These are phyloP conservation scores for Durotheca rogersii DNA, from an alignment of 495 filamentous ascomycete genomes.

Conservation along the genomic window DNA sequence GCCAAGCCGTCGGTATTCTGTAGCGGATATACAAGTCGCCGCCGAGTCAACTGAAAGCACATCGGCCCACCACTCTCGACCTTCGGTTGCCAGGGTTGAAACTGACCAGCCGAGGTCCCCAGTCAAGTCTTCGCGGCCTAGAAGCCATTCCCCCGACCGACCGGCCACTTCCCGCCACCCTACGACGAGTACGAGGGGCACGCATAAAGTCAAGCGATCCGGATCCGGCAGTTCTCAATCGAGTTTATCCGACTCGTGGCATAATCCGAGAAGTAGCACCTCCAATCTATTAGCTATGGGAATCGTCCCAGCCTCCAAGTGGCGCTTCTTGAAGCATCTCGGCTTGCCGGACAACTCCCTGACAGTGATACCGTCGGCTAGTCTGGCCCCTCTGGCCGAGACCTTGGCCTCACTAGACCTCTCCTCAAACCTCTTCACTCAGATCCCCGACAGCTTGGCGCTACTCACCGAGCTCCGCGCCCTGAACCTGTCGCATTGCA, in stretches of 20 bases:
- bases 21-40: constrained; percentile 45
- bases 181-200: constrained; percentile 60
- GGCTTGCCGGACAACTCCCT: constrained; percentile 89
- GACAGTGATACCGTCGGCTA: constrained; percentile 69
- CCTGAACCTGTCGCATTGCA: constrained; percentile 90
- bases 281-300: constrained; percentile 67
- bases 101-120: constrained; percentile 42
- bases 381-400: constrained; percentile 77
- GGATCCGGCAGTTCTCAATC: constrained; percentile 92
- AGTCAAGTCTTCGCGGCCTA: constrained; percentile 49
- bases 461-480: constrained; percentile 79
- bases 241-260: constrained; percentile 70
- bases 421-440: constrained; percentile 84
- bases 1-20: constrained; percentile 55
- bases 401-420: constrained; percentile 88
- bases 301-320: constrained; percentile 78
- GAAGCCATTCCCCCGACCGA: constrained; percentile 79
- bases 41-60: constrained; percentile 44
- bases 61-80: constrained; percentile 37
- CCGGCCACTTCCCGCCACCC: constrained; percentile 69
- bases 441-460: constrained; percentile 86
- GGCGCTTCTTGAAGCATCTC: constrained; percentile 89
- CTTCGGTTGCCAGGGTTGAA: constrained; percentile 42
- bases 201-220: constrained; percentile 75
- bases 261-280: constrained; percentile 62